phyloP scores from a whole-genome alignment of 257 asterid species.

The Penstemon barbatus region DNA sequence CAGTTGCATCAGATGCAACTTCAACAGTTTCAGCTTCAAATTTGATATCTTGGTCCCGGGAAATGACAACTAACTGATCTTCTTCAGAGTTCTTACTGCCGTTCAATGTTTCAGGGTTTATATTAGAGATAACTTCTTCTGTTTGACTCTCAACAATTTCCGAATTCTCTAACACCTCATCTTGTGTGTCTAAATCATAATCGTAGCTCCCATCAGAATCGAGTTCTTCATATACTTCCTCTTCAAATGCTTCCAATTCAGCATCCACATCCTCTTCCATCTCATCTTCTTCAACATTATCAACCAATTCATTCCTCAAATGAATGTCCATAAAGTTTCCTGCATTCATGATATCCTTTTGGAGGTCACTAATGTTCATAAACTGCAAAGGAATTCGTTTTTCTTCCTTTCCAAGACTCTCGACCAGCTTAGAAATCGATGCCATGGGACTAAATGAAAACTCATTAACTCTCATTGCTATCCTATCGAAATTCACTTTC shows the following conservation, averaged over 20 bases:
- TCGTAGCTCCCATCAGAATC: constrained; percentile 35
- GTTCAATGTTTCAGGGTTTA: background rate
- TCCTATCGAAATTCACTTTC: constrained; percentile 36
- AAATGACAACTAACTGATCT: constrained; percentile 21
- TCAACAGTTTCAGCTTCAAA: constrained; percentile 19
- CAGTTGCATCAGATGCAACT: constrained; percentile 22
- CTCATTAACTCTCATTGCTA: constrained; percentile 40
- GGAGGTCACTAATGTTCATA: constrained; percentile 52
- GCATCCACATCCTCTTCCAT: constrained; percentile 38
- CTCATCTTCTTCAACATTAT: constrained; percentile 31
- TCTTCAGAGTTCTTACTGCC: background rate
- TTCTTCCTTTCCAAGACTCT: constrained; percentile 35
- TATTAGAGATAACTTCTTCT: constrained; percentile 17
- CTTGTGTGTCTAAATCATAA: constrained; percentile 25
- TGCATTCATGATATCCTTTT: constrained; percentile 27
- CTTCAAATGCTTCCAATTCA: constrained; percentile 28
- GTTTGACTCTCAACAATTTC: constrained; percentile 23
- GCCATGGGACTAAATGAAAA: constrained; percentile 37
- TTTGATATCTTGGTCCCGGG: constrained; percentile 26
- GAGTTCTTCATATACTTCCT: constrained; percentile 28
- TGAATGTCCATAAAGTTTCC: constrained; percentile 20
- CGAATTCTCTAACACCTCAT: constrained; percentile 7
- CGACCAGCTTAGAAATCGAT: constrained; percentile 37
- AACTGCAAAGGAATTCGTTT: constrained; percentile 41
- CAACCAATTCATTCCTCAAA: constrained; percentile 9